These are phyloP conservation scores for Amanita exitialis DNA, from an alignment of 768 basidiomycete species.

Conservation along the genomic window DNA sequence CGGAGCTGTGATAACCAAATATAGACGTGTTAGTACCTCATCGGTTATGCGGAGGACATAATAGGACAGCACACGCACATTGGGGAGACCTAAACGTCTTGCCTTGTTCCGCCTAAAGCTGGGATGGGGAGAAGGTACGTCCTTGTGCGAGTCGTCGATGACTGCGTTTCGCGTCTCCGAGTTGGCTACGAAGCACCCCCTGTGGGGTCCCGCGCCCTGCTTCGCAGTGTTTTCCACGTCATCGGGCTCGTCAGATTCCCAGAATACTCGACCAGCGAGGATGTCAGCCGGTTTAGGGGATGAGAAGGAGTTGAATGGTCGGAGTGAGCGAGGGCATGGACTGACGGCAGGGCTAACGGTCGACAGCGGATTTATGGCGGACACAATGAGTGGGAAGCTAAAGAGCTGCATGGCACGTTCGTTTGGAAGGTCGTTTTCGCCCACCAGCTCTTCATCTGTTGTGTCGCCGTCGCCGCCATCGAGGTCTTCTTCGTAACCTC, in stretches of 20 bases:
- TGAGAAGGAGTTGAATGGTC: conserved; percentile 15
- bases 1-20: conserved; percentile 12
- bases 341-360: conserved; percentile 53
- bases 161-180: conserved; percentile 29
- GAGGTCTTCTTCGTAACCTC: conserved; percentile 36
- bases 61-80: conserved; percentile 18
- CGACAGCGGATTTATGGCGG: conserved; percentile 66
- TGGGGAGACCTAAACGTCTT: conserved; percentile 12
- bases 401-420: conserved; percentile 69
- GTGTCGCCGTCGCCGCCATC: conserved; percentile 61
- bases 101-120: conserved; percentile 20
- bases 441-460: conserved; percentile 80
- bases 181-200: conserved; percentile 29
- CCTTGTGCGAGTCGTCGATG: conserved; percentile 33
- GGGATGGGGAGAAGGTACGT: conserved; percentile 43
- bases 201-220: conserved; percentile 22
- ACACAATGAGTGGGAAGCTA: conserved; percentile 51
- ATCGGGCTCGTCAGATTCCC: conserved; percentile 35
- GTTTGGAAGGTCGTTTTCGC: conserved; percentile 61
- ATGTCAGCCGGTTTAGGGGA: conserved; percentile 61
- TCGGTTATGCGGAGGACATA: background rate
- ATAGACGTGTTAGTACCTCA: background rate
- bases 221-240: conserved; percentile 20
- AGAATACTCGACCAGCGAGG: conserved; percentile 49
- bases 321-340: conserved; percentile 28